Evolutionary conservation across 257 asterid genomes (phyloP), one percentile per base, ranked within the genome.

Genomic region (Eustoma russellianum): DNA sequence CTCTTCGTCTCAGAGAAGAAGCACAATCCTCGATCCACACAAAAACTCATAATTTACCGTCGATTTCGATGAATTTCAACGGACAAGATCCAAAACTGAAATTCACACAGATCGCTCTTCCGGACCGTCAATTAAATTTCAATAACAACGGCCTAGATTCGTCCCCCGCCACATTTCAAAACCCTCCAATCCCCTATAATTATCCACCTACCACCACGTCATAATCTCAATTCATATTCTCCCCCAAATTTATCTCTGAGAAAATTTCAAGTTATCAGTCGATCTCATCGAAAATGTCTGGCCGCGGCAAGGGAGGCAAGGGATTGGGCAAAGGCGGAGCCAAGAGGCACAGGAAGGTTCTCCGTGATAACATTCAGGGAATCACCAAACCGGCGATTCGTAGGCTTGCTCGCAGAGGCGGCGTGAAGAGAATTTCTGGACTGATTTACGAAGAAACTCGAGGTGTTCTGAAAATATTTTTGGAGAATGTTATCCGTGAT

Each of bases 361-460:
- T 74, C 0, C 47, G 77, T 0, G 80, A 74, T 9, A 74, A 74
- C 46, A 74, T 74, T 53, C 77, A 74, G 49, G 80, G 80, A 0
- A 74, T 74, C 13, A 74, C 80, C 0, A 70, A 70, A 71, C 77
- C 77, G 0, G 80, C 74, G 0, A 74, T 74, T n/a, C 67, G 80
- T 1, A 62, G 80, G 16, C 55, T 74, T 16, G 80, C 77, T 0
- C 61, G 80, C 3, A 70, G 80, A 38, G 77, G 80, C 1, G 80
- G 80, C 2, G 80, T 74, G 38, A 74, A 74, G 80, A 61, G 80
- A 10, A 74, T 74, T 13, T 59, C 68, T 0, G 77, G 80, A 4
- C 35, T 74, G 3, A 74, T 74, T 54, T 74, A 74, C n/a, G 80
- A 74, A 24, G 80, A 74, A 50, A 74, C 80, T 5, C 70, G 76